Percentiles rank a stretch among this genome's conserved stretches.
phyloP scores from a whole-genome alignment of 805 yeast species.

The Torulaspora maleeae region DNA sequence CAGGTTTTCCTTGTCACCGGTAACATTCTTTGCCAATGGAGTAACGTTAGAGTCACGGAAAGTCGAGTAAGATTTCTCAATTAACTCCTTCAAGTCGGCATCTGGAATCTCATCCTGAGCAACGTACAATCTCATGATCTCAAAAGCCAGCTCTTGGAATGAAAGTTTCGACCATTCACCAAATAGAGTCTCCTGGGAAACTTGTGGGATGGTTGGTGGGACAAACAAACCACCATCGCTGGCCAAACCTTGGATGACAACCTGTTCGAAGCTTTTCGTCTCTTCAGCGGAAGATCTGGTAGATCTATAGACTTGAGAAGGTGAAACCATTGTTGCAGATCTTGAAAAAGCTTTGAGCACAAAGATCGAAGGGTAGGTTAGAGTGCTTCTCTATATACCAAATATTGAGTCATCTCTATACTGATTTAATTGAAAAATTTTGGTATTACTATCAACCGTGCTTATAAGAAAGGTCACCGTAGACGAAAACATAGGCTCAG shows the following conservation, averaged over 20 bases:
- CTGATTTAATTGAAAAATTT: conserved; percentile 6
- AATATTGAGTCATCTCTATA: conserved; percentile 3
- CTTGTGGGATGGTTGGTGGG: conserved; percentile 75
- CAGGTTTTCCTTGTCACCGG: conserved; percentile 53
- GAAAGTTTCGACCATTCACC: conserved; percentile 65
- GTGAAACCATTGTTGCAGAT: conserved; percentile 19
- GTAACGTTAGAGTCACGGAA: conserved; percentile 87
- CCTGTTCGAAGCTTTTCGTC: conserved; percentile 68
- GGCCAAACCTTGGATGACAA: conserved; percentile 86
- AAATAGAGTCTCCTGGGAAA: conserved; percentile 50
- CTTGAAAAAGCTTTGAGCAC: background rate
- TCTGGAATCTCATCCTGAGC: conserved; percentile 66
- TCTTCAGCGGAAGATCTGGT: conserved; percentile 59
- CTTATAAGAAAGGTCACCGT: background rate
- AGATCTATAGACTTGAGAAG: conserved; percentile 68
- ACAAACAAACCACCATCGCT: conserved; percentile 94
- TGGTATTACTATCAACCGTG: conserved; percentile 3
- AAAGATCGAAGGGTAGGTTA: background rate
- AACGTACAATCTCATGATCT: conserved; percentile 78
- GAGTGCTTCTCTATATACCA: background rate
- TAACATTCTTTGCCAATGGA: conserved; percentile 59
- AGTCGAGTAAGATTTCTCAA: conserved; percentile 76
- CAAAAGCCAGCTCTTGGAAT: conserved; percentile 83
- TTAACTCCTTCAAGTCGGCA: conserved; percentile 57
- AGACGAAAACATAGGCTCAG: background rate